Evolutionary conservation across 129 eudicot genomes (phyloP), one percentile per base, ranked within the genome.

Genomic region (Ambrosia artemisiifolia): DNA sequence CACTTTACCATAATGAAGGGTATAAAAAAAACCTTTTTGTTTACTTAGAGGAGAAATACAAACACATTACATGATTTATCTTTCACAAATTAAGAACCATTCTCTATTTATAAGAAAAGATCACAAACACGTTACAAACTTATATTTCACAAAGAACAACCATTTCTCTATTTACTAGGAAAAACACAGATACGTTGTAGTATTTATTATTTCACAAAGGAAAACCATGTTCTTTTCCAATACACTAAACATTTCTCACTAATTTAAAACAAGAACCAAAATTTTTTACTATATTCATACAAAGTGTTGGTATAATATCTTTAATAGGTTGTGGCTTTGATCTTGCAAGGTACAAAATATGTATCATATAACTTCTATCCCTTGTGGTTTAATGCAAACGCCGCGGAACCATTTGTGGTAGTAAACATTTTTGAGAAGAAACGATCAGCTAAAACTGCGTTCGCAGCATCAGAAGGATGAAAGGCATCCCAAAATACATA

Each of bases 391-490:
- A 59, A 76, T 48, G 70, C 13, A 5, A 54, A 49, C 6, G 80
- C 4, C n/a, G 67, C 61, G 0, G 83, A 56, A 24, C 86, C 36
- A 50, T 83, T 78, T 34, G 81, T 13, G 7, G 19, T 24, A 3
- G 85, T 38, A 60, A 88, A 86, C 53, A 88, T 17, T 12, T 67
- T 67, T 8, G 81, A 30, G 81, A 87, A 92, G 73, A 92, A 74
- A n/a, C 63, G 73, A 8, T 87, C 83, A 0, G 96, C 96, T 42
- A 92, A 88, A 65, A 92, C 81, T 14, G 33, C 90, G 48, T 92
- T 92, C 17, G 98, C 98, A 32, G 98, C 96, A 81, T 92, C 98
- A 0, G 96, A 83, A 1, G 98, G 98, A 75, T 92, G 98, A 67
- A 89, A 92, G 0, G 96, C 96, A 33, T 92, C 98, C 96, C 96